A percentile compares a stretch with the other conserved stretches of the same genome.
Evolutionary conservation across 192 early-diverging fungal genomes (phyloP).

Genomic region (Phycomyces nitens): DNA sequence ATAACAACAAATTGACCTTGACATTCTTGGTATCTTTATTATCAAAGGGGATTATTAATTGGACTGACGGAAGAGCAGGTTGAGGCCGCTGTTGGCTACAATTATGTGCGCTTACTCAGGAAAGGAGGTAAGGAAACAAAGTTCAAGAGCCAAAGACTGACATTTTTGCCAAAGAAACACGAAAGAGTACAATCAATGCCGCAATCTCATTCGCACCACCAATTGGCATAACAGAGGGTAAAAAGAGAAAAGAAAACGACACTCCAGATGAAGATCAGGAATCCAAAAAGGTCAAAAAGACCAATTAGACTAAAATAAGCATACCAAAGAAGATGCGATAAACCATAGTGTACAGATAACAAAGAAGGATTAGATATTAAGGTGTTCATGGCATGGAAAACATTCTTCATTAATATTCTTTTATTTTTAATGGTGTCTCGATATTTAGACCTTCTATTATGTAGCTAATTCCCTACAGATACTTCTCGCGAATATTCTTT

Average conservation of each 20-base stretch:
- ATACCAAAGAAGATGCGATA: background rate
- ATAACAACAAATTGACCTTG: no score
- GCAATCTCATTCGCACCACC: background rate
- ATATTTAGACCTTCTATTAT: no score
- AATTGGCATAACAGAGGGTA: background rate
- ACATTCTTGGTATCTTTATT: background rate
- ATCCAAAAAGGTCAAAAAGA: background rate
- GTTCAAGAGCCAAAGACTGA: no score
- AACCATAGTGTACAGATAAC: no score
- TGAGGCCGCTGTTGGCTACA: constrained; percentile 12
- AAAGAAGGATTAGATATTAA: no score
- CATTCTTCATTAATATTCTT: no score
- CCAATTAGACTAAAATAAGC: background rate
- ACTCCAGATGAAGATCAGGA: background rate
- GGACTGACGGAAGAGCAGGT: constrained; percentile 25
- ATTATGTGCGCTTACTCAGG: constrained; percentile 24
- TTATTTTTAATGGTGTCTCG: no score
- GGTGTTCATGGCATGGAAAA: no score
- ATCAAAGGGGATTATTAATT: constrained; percentile 20
- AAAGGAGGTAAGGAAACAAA: constrained; percentile 29
- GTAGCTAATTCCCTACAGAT: background rate
- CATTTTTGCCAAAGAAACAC: background rate
- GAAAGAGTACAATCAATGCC: background rate
- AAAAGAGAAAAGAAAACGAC: background rate
- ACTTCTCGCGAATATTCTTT: constrained; percentile 30